These are phyloP conservation scores for Amylocarpus encephaloides DNA, from an alignment of 2,329 filamentous ascomycete species.

Conservation along the genomic window DNA sequence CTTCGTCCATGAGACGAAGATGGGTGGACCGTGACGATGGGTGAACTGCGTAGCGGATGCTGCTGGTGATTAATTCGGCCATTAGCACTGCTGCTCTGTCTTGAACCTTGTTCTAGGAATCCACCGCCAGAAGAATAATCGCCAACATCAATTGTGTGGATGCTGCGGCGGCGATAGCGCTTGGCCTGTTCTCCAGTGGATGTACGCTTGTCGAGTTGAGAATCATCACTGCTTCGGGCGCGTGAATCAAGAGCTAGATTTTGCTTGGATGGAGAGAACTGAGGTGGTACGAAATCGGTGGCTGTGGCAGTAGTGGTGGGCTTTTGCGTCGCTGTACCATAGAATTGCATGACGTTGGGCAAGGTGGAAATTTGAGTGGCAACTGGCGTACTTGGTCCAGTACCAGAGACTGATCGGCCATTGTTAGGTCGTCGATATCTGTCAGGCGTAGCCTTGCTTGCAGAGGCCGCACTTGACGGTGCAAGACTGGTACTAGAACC, in stretches of 20 bases:
- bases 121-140: slow-evolving; percentile 17
- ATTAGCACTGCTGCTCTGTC: slow-evolving; percentile 27
- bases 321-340: slow-evolving; percentile 39
- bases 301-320: slow-evolving; percentile 17
- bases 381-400: slow-evolving; percentile 33
- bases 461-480: slow-evolving; percentile 39
- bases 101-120: slow-evolving; percentile 25
- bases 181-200: slow-evolving; percentile 59
- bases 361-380: slow-evolving; percentile 46
- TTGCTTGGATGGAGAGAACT: slow-evolving; percentile 15
- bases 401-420: slow-evolving; percentile 39
- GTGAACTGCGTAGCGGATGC: slow-evolving; percentile 31
- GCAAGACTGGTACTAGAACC: slow-evolving; percentile 46
- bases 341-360: slow-evolving; percentile 49
- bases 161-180: slow-evolving; percentile 74
- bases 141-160: slow-evolving; percentile 56
- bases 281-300: slow-evolving; percentile 24
- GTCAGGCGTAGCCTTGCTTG: slow-evolving; percentile 67
- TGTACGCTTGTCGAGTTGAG: slow-evolving; percentile 49
- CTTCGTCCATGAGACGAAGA: slow-evolving; percentile 34
- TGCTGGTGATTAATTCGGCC: slow-evolving; percentile 29
- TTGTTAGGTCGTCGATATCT: slow-evolving; percentile 68
- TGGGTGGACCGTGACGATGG: slow-evolving; percentile 23
- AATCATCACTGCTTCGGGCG: slow-evolving; percentile 24
- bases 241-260: slow-evolving; percentile 5